Evolutionary conservation across 2,329 filamentous ascomycete genomes (phyloP), one percentile per base, ranked within the genome.

Genomic region (Aspergillus oerlinghausenensis): DNA sequence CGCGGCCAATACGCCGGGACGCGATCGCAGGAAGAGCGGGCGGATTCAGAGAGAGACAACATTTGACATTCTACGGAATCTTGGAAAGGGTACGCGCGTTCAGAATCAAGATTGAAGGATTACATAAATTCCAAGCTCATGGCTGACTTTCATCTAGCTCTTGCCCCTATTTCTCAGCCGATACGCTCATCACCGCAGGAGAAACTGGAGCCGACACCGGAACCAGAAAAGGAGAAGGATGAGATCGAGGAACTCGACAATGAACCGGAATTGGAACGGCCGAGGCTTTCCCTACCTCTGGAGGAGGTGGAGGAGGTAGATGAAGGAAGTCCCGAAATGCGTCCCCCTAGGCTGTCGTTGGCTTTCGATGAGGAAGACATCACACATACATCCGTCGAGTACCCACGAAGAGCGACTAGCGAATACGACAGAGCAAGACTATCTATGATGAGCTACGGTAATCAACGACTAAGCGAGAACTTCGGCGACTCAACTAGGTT

Each of bases 31-130:
- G 54, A 74, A 78, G 58, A 83, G 80, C 58, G 77, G 77, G 26
- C 72, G 79, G 35, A 61, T 79, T 54, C 77, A 81, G 63, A 70
- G 81, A 43, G 81, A 84, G 65, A 84, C 82, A 6, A 81, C 81
- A 4, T 78, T 83, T 61, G 80, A 83, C 63, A 76, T 81, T 26
- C 65, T 84, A 52, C 73, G 77, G 50, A 79, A 81, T 53, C 67
- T 84, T 8, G 82, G 81, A 52, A 80, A 73, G 75, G 73, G 80
- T 79, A 72, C 42, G 67, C 51, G 51, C 21, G n/a, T 7, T 45
- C 35, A 21, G 26, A 19, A n/a, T 38, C 5, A 38, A 17, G 14
- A 38, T 7, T 38, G 32, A 7, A 17, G 3, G 4, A 38, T 38
- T 17, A 17, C 5, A 42, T 21, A 14, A 48, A 23, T 21, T n/a